Evolutionary conservation across 192 early-diverging fungal genomes (phyloP).

Genomic region (Piromyces finnis): DNA sequence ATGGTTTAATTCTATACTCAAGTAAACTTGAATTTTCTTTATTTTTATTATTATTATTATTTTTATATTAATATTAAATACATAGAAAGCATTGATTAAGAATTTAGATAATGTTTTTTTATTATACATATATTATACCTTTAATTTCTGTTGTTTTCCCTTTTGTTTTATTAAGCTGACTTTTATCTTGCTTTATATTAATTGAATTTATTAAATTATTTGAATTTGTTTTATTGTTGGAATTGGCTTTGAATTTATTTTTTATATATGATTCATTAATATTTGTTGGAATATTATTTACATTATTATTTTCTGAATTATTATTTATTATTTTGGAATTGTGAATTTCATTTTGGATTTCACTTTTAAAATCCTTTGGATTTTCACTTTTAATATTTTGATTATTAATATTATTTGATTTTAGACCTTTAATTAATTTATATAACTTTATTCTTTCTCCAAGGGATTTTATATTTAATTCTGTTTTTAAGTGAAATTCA

Average conservation of each 20-base stretch:
- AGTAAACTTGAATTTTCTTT: background rate
- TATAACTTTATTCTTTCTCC: conserved; percentile 11
- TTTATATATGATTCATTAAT: background rate
- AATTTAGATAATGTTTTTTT: too few relatives aligned
- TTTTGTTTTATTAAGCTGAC: too few relatives aligned
- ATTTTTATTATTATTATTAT: too few relatives aligned
- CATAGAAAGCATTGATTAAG: too few relatives aligned
- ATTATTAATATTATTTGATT: conserved; percentile 6
- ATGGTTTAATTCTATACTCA: background rate
- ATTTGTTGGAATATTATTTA: background rate
- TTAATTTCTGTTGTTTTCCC: too few relatives aligned
- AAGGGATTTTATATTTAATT: conserved; percentile 12
- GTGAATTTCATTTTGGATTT: background rate
- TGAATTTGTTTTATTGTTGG: background rate
- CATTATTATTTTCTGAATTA: background rate
- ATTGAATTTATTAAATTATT: background rate
- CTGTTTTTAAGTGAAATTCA: conserved; percentile 11
- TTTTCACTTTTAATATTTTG: background rate
- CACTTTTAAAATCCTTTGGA: background rate
- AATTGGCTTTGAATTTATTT: background rate
- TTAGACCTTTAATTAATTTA: background rate
- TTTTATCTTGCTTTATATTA: too few relatives aligned
- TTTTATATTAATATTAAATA: too few relatives aligned
- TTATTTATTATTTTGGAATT: background rate
- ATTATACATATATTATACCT: too few relatives aligned